A percentile compares a stretch with the other conserved stretches of the same genome.
Conservation (phyloP, 345 rosid genomes). For the Kandelia obovata region DNA sequence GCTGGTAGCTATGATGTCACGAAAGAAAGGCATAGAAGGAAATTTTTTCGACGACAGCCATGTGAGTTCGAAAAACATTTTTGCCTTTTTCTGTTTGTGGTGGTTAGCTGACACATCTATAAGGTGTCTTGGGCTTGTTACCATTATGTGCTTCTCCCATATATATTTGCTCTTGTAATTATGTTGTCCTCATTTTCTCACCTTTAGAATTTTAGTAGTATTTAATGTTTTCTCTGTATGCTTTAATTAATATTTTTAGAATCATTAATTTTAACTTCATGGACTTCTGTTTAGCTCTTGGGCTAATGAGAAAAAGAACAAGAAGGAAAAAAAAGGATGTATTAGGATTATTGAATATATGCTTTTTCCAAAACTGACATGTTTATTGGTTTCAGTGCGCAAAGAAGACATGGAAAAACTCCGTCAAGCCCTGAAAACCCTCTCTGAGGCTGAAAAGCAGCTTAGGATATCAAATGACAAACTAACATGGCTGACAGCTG, state of each 20-base stretch:
- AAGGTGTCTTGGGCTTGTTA: no score
- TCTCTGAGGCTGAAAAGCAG: conserved; percentile 97
- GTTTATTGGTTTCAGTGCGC: conserved; percentile 51
- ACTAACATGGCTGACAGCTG: conserved; percentile 94
- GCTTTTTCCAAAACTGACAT: conserved; percentile 15
- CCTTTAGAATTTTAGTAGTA: no score
- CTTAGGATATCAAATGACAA: conserved; percentile 86
- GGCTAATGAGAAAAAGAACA: not conserved
- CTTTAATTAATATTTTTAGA: no score
- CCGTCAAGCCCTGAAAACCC: conserved; percentile 83
- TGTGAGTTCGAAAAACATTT: conserved; percentile 43
- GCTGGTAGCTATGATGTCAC: conserved; percentile 87
- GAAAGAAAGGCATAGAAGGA: conserved; percentile 64
- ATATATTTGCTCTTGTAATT: no score
- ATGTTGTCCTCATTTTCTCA: no score
- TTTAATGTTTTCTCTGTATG: no score
- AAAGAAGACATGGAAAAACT: conserved; percentile 96
- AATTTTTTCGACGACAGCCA: conserved; percentile 74
- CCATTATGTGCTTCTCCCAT: no score
- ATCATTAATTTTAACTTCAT: no score
- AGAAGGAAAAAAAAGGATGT: no score
- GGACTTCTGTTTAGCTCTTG: no score
- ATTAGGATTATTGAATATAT: not conserved
- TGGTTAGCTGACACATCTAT: not conserved
- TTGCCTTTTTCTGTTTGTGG: not conserved